A percentile compares a stretch with the other conserved stretches of the same genome.
phyloP scores from a whole-genome alignment of 140 eudicot species.

The Stevia rebaudiana region DNA sequence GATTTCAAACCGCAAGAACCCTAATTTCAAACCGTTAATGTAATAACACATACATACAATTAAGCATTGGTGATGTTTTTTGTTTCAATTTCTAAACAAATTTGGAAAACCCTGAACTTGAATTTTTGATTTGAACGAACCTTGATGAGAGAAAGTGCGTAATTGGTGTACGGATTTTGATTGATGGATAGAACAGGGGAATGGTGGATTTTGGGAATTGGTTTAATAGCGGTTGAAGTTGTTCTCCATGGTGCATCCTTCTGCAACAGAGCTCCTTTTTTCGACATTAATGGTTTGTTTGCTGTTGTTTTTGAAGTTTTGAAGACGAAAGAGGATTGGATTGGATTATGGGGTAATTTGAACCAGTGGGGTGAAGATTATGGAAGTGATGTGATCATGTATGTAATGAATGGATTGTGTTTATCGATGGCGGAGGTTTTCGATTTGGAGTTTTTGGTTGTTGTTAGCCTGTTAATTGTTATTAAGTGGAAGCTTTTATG shows the following conservation, averaged over 20 bases:
- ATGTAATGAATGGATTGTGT: slow-evolving; percentile 10
- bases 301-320: neutral
- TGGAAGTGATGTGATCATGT: neutral
- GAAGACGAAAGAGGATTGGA: neutral
- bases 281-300: slow-evolving; percentile 42
- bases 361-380: slow-evolving; percentile 14
- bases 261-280: slow-evolving; percentile 48
- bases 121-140: slow-evolving; percentile 19
- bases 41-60: neutral
- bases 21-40: slow-evolving; percentile 4
- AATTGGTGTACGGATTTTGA: slow-evolving; percentile 52
- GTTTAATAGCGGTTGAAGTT: slow-evolving; percentile 32
- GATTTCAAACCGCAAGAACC: slow-evolving; percentile 5
- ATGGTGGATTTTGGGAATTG: slow-evolving; percentile 79
- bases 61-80: no score
- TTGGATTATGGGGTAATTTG: slow-evolving; percentile 7
- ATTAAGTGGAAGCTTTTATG: no score
- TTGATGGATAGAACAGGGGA: slow-evolving; percentile 71
- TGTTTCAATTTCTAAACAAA: neutral
- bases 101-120: neutral
- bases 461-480: no score
- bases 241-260: slow-evolving; percentile 97
- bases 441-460: neutral
- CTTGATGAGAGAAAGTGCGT: slow-evolving; percentile 77
- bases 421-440: neutral